Percentiles rank a stretch among this genome's conserved stretches.
phyloP scores from a whole-genome alignment of 805 yeast species.

The Candida xyloterini region DNA sequence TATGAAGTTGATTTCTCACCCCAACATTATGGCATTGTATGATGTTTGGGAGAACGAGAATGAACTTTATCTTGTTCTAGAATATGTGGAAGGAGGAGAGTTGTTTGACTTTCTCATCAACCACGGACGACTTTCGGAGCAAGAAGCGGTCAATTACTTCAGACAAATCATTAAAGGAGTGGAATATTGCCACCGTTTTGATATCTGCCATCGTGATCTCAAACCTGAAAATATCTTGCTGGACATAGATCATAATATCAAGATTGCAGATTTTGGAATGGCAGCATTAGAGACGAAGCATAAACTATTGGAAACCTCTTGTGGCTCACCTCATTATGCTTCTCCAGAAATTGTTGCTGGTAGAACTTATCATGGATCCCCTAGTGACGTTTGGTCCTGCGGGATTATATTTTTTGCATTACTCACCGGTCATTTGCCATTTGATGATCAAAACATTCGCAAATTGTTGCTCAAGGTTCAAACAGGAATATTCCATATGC shows the following conservation, averaged over 20 bases:
- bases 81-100: conserved; percentile 97
- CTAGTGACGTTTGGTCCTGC: conserved; percentile 87
- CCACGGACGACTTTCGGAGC: conserved; percentile 82
- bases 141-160: conserved; percentile 87
- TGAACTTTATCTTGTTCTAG: conserved; percentile 81
- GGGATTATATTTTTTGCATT: conserved; percentile 80
- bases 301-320: conserved; percentile 69
- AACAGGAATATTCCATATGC: conserved; percentile 73
- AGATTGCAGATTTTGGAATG: conserved; percentile 99
- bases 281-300: conserved; percentile 87
- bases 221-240: conserved; percentile 77
- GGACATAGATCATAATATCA: conserved; percentile 83
- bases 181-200: conserved; percentile 61
- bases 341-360: conserved; percentile 86
- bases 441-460: conserved; percentile 78
- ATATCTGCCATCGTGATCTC: conserved; percentile 74
- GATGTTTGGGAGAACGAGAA: conserved; percentile 88
- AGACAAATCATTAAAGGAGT: conserved; percentile 66
- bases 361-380: conserved; percentile 74
- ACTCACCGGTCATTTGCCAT: conserved; percentile 77
- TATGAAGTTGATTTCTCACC: conserved; percentile 76
- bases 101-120: conserved; percentile 88
- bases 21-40: conserved; percentile 72
- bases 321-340: conserved; percentile 88
- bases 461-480: conserved; percentile 70